A percentile compares a stretch with the other conserved stretches of the same genome.
Conservation (phyloP, 352 stramenopile species). For the Pythium oligandrum region DNA sequence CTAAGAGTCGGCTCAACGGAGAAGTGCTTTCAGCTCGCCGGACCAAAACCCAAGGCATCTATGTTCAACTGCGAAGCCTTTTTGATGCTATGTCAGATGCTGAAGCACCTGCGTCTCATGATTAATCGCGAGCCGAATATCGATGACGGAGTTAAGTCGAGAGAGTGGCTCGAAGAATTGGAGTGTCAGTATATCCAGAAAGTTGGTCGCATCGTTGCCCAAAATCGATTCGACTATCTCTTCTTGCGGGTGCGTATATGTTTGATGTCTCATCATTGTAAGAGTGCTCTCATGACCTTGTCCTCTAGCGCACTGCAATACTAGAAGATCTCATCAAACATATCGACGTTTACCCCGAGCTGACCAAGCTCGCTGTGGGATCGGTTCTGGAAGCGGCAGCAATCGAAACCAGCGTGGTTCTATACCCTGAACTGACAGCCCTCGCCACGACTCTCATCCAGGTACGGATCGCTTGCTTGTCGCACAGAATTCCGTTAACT, state of each 20-base stretch:
- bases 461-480: slow-evolving; percentile 5
- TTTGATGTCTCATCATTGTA: background rate
- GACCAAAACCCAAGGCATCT: slow-evolving; percentile 15
- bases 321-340: slow-evolving; percentile 32
- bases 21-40: slow-evolving; percentile 33
- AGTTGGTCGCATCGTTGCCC: slow-evolving; percentile 38
- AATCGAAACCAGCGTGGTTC: slow-evolving; percentile 54
- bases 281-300: too few species aligned
- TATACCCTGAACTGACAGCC: slow-evolving; percentile 36
- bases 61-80: slow-evolving; percentile 52
- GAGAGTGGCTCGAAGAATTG: slow-evolving; percentile 14
- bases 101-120: slow-evolving; percentile 32
- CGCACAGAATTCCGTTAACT: too few species aligned
- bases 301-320: slow-evolving; percentile 33
- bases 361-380: slow-evolving; percentile 43
- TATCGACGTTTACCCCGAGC: slow-evolving; percentile 38
- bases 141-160: too few species aligned
- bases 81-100: slow-evolving; percentile 33
- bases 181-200: slow-evolving; percentile 48
- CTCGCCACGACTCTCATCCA: slow-evolving; percentile 31
- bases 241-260: slow-evolving; percentile 39
- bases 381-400: slow-evolving; percentile 52
- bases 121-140: background rate
- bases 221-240: slow-evolving; percentile 44
- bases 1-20: slow-evolving; percentile 22